These are phyloP conservation scores for Raffaelea ambrosiae DNA, from an alignment of 2,329 filamentous ascomycete species.

Conservation along the genomic window DNA sequence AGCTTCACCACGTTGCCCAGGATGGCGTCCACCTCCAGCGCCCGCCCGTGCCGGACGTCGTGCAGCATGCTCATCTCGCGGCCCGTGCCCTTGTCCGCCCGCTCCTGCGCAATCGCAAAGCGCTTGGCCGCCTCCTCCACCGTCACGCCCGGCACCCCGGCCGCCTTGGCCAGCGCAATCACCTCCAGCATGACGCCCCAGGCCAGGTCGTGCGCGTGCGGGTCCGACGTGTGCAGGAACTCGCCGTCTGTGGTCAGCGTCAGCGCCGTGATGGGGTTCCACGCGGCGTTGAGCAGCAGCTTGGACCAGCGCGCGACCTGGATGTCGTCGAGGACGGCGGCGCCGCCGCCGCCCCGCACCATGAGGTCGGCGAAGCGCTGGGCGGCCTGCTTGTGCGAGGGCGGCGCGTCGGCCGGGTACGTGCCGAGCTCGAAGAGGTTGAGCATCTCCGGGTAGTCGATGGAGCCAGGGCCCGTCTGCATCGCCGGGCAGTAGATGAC, in stretches of 20 bases:
- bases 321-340: neutral
- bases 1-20: conserved; percentile 20
- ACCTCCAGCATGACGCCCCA: conserved; percentile 24
- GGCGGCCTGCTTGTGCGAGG: neutral
- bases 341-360: neutral
- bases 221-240: neutral
- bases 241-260: neutral
- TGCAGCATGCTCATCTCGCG: conserved; percentile 21
- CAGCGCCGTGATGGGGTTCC: conserved; percentile 2
- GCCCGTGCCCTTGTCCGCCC: conserved; percentile 11
- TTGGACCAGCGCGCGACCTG: conserved; percentile 1
- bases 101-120: conserved; percentile 6
- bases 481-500: neutral
- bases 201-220: neutral
- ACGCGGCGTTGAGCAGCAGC: neutral
- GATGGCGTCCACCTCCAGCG: conserved; percentile 22
- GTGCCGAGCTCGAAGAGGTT: conserved; percentile 1
- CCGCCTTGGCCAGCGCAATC: conserved; percentile 19
- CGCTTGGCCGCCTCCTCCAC: conserved; percentile 17
- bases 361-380: neutral
- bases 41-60: conserved; percentile 17
- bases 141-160: conserved; percentile 18
- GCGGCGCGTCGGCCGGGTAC: neutral
- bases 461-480: neutral
- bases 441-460: neutral